These are phyloP conservation scores for Eragrostis tef DNA, from an alignment of 202 grass and related monocot genomes.

Conservation along the genomic window DNA sequence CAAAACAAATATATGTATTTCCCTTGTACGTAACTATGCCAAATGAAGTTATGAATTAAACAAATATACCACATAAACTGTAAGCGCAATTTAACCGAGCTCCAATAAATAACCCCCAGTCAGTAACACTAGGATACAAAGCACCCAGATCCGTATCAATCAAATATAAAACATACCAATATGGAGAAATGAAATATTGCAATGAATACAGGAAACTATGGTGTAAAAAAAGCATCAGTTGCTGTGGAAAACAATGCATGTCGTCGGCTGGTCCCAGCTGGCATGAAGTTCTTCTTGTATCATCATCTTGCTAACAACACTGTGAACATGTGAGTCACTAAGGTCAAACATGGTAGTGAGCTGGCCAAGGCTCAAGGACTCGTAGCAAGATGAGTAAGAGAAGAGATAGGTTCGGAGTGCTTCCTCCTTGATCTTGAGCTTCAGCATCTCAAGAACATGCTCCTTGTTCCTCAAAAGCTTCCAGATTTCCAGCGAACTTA, in stretches of 20 bases:
- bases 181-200: not conserved
- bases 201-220: not conserved
- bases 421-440: slow-evolving; percentile 90
- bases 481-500: slow-evolving; percentile 76
- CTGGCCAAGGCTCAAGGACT: slow-evolving; percentile 75
- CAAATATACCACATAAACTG: too few relatives aligned
- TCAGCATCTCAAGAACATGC: slow-evolving; percentile 73
- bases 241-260: slow-evolving; percentile 79
- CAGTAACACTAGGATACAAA: not conserved
- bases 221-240: not conserved
- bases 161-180: not conserved
- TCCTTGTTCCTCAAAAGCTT: slow-evolving; percentile 86
- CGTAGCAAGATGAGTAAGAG: slow-evolving; percentile 71
- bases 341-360: slow-evolving; percentile 88
- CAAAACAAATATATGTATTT: too few relatives aligned
- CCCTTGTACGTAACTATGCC: too few relatives aligned
- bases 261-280: slow-evolving; percentile 85
- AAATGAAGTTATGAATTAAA: too few relatives aligned
- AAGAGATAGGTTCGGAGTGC: slow-evolving; percentile 82
- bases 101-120: not conserved
- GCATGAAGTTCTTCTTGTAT: slow-evolving; percentile 84
- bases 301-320: slow-evolving; percentile 91
- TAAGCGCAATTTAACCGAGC: not conserved
- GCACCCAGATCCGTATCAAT: slow-evolving; percentile 23
- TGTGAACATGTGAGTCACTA: slow-evolving; percentile 63